Conservation (phyloP, 2,329 filamentous ascomycete genomes). For the Aspergillus tubingensis region DNA sequence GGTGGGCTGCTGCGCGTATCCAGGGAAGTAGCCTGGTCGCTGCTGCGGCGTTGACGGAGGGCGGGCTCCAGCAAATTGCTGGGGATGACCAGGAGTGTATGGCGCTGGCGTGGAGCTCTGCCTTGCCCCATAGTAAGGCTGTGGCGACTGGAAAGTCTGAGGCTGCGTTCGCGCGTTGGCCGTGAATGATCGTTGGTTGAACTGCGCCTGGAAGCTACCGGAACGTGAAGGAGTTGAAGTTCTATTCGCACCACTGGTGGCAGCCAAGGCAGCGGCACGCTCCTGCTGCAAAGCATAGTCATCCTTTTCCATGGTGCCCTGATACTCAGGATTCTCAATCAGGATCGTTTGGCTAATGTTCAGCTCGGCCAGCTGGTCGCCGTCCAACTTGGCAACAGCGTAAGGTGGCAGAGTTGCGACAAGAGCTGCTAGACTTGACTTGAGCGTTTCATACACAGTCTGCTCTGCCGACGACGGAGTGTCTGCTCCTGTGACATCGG, state of each 20-base stretch:
- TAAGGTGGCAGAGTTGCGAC: slow-evolving; percentile 78
- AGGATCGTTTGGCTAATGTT: slow-evolving; percentile 78
- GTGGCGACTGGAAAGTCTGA: slow-evolving; percentile 31
- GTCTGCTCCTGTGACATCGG: slow-evolving; percentile 45
- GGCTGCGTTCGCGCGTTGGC: slow-evolving; percentile 32
- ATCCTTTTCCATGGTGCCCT: slow-evolving; percentile 82
- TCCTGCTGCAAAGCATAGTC: slow-evolving; percentile 60
- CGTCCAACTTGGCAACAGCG: slow-evolving; percentile 81
- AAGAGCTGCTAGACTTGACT: slow-evolving; percentile 71
- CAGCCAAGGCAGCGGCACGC: slow-evolving; percentile 35
- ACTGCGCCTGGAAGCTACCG: slow-evolving; percentile 33
- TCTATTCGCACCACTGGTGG: slow-evolving; percentile 32
- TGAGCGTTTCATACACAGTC: slow-evolving; percentile 69
- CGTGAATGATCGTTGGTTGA: slow-evolving; percentile 38
- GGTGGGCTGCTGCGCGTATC: slow-evolving; percentile 37
- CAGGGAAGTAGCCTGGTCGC: slow-evolving; percentile 38
- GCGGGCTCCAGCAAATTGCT: slow-evolving; percentile 32
- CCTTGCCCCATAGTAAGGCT: slow-evolving; percentile 33
- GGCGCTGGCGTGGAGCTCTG: slow-evolving; percentile 34
- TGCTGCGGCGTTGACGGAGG: slow-evolving; percentile 40
- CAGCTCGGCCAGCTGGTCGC: slow-evolving; percentile 79
- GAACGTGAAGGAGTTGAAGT: slow-evolving; percentile 39
- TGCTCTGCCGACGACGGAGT: slow-evolving; percentile 59
- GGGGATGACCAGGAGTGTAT: slow-evolving; percentile 36
- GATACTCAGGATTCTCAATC: slow-evolving; percentile 71